A percentile compares a stretch with the other conserved stretches of the same genome.
phyloP scores from a whole-genome alignment of 495 filamentous ascomycete genomes.

The Penicillium longicatenatum region DNA sequence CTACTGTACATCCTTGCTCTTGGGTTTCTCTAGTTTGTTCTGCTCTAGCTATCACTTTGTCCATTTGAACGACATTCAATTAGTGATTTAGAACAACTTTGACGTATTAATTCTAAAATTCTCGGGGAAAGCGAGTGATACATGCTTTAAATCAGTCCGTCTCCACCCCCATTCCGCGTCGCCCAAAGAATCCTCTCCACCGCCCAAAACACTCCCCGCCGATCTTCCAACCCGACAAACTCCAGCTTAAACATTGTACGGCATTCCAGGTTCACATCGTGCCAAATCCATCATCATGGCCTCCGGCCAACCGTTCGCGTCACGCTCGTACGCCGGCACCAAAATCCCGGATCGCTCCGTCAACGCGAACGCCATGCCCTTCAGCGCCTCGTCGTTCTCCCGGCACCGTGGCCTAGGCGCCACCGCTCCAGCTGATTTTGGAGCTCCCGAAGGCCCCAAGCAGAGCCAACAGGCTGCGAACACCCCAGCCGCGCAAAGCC shows the following conservation, averaged over 20 bases:
- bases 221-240: not conserved
- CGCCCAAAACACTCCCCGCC: conserved; percentile 22
- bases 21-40: not conserved
- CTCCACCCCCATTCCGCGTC: conserved; percentile 23
- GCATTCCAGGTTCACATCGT: conserved; percentile 3
- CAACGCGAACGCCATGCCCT: conserved; percentile 44
- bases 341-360: conserved; percentile 54
- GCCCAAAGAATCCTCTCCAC: conserved; percentile 32
- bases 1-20: not conserved
- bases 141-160: not conserved
- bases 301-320: conserved; percentile 50
- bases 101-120: not conserved
- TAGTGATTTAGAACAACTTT: not conserved
- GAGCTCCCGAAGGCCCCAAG: conserved; percentile 31
- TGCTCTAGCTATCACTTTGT: not conserved
- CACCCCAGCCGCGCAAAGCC: conserved; percentile 36
- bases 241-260: conserved; percentile 7
- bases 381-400: conserved; percentile 51
- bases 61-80: not conserved
- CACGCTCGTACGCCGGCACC: conserved; percentile 48
- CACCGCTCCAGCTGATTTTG: conserved; percentile 32
- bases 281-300: conserved; percentile 20
- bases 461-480: conserved; percentile 31
- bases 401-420: conserved; percentile 37
- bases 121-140: not conserved